Percentiles rank a stretch among this genome's conserved stretches.
Conservation (phyloP, 345 rosid species). For the Hibiscus mutabilis region DNA sequence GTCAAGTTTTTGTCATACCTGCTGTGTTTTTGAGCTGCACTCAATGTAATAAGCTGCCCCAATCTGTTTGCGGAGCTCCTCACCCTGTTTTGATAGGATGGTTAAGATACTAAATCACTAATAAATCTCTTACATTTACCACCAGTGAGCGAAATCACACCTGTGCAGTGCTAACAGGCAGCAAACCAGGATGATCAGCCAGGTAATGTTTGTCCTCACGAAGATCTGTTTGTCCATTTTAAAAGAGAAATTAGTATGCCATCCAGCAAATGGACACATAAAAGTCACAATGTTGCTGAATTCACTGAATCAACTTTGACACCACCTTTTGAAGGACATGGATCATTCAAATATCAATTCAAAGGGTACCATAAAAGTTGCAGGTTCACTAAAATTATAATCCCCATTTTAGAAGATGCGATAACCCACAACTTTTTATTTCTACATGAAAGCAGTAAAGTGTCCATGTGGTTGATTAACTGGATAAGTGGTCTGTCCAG, state of each 20-base stretch:
- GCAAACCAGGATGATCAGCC: conserved; percentile 92
- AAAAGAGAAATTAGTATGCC: conserved; percentile 14
- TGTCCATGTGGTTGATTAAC: background rate
- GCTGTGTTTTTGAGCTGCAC: conserved; percentile 99
- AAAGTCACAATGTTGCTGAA: background rate
- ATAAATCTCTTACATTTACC: conserved; percentile 2
- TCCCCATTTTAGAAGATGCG: background rate
- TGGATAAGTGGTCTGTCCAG: background rate
- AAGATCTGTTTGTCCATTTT: conserved; percentile 55
- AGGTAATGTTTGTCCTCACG: conserved; percentile 92
- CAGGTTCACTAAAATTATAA: background rate
- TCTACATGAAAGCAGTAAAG: background rate
- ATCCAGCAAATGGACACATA: conserved; percentile 9
- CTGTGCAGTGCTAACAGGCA: conserved; percentile 89
- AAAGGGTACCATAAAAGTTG: background rate
- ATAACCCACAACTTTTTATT: background rate
- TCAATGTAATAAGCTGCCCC: conserved; percentile 90
- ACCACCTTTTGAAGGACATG: background rate
- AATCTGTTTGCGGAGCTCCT: conserved; percentile 87
- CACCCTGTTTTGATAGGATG: conserved; percentile 50
- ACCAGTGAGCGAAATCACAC: conserved; percentile 27
- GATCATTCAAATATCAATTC: background rate
- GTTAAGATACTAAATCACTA: conserved; percentile 1
- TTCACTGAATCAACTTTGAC: background rate
- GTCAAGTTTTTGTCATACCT: conserved; percentile 40